These are phyloP conservation scores for Cucumis cinereus DNA, from an alignment of 306 rosid genomes.

Conservation along the genomic window DNA sequence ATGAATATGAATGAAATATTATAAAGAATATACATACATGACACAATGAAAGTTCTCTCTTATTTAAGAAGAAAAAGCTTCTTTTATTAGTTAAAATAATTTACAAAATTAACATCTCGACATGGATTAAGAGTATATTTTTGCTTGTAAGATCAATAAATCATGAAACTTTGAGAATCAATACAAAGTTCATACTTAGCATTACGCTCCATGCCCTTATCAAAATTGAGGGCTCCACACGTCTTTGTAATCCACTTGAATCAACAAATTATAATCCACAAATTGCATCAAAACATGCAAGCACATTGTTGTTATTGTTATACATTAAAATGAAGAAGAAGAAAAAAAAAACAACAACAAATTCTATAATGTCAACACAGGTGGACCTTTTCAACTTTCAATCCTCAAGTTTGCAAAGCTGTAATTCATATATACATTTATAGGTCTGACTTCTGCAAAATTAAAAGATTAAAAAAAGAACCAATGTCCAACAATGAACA, in stretches of 20 bases:
- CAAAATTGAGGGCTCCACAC: not conserved
- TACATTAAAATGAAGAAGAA: not conserved
- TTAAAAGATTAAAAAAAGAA: slow-evolving; percentile 1
- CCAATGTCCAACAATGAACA: not conserved
- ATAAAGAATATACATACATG: no score
- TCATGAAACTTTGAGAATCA: not conserved
- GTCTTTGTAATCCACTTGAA: not conserved
- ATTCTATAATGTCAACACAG: not conserved
- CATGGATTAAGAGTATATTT: not conserved
- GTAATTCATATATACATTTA: not conserved
- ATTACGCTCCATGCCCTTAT: not conserved
- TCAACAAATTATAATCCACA: not conserved
- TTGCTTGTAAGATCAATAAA: not conserved
- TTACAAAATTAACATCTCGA: not conserved
- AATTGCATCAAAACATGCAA: not conserved
- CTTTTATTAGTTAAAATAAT: no score
- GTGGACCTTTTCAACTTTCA: not conserved
- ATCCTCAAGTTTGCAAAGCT: not conserved
- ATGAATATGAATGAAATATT: no score
- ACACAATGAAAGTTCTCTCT: no score
- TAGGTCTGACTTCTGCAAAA: slow-evolving; percentile 6
- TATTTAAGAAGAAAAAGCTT: no score
- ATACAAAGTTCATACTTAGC: not conserved
- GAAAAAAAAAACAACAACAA: not conserved
- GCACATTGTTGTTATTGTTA: slow-evolving; percentile 3